Evolutionary conservation across 306 rosid genomes (phyloP), one percentile per base, ranked within the genome.

Genomic region (Begonia loranthoides): DNA sequence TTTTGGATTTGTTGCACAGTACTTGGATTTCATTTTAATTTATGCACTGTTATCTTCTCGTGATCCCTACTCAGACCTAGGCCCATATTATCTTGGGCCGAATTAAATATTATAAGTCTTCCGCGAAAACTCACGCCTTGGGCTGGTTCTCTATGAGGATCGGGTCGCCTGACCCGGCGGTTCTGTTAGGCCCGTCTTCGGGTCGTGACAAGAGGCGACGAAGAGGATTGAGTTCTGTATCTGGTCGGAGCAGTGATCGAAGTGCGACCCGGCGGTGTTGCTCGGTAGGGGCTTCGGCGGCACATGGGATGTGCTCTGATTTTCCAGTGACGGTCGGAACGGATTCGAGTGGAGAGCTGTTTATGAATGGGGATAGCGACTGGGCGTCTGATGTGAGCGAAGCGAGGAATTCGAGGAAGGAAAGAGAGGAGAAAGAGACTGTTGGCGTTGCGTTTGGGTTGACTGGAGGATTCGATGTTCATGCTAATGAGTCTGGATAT

Each of bases 231-330:
- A 71, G 99, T 71, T 92, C 99, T 6, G 89, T 92, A 0, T 92
- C 99, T n/a, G 96, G 99, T 7, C 86, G 99, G 70, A 86, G 99
- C 69, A 92, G 94, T 63, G 96, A 92, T 34, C 86, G 94, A 24
- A 92, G 99, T 19, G 87, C 81, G 13, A 83, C 94, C 15, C 78
- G 81, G 8, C 74, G 93, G 5, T 83, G 99, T 65, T 86, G 94
- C 70, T 92, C 99, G 0, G 94, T 85, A 0, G 99, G 96, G 41
- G 87, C 93, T 19, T 86, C 94, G 1, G 99, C 93, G 0, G 94
- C 99, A 1, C 58, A 90, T 13, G 95, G 99, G 17, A 90, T 93
- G 0, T 92, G 96, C 69, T 92, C 99, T 5, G 99, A 92, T 76
- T 79, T 92, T 33, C 99, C 99, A 2, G 75, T 92, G 59, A 93